These are phyloP conservation scores for Prunus davidiana DNA, from an alignment of 306 rosid species.

Conservation along the genomic window DNA sequence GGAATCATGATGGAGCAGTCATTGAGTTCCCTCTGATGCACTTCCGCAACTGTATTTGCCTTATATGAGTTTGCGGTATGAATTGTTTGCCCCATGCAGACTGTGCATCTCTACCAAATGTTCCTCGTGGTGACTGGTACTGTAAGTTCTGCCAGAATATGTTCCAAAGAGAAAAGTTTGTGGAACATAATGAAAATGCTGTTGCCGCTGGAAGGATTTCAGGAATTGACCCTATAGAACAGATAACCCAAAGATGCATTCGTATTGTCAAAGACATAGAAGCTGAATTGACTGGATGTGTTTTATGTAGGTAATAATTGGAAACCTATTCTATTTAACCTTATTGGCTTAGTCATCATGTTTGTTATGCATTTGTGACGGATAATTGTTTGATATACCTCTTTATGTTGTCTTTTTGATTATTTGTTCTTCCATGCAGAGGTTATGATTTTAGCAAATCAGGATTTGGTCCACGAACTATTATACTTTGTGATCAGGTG, in stretches of 20 bases:
- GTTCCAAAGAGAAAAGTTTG: constrained; percentile 65
- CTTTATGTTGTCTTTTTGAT: constrained; percentile 13
- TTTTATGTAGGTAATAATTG: constrained; percentile 74
- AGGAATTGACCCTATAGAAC: constrained; percentile 89
- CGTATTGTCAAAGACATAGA: constrained; percentile 83
- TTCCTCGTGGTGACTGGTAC: constrained; percentile 86
- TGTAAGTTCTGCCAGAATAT: constrained; percentile 83
- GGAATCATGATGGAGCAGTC: neutral
- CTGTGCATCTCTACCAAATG: constrained; percentile 72
- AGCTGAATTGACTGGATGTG: constrained; percentile 87
- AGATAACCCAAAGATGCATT: constrained; percentile 83
- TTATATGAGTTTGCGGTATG: neutral
- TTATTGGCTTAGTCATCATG: constrained; percentile 11
- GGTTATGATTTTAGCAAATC: constrained; percentile 93
- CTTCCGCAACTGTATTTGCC: neutral
- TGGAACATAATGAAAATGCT: constrained; percentile 67
- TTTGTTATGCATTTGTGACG: constrained; percentile 13
- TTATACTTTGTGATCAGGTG: constrained; percentile 98
- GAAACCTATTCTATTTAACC: constrained; percentile 11
- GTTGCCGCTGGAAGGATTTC: constrained; percentile 87
- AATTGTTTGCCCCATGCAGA: constrained; percentile 52
- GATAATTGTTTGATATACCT: constrained; percentile 9
- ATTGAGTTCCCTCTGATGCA: neutral
- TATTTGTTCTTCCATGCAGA: constrained; percentile 44
- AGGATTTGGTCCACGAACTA: constrained; percentile 97